Evolutionary conservation across 345 rosid species (phyloP).

Genomic region (Lumnitzera racemosa): DNA sequence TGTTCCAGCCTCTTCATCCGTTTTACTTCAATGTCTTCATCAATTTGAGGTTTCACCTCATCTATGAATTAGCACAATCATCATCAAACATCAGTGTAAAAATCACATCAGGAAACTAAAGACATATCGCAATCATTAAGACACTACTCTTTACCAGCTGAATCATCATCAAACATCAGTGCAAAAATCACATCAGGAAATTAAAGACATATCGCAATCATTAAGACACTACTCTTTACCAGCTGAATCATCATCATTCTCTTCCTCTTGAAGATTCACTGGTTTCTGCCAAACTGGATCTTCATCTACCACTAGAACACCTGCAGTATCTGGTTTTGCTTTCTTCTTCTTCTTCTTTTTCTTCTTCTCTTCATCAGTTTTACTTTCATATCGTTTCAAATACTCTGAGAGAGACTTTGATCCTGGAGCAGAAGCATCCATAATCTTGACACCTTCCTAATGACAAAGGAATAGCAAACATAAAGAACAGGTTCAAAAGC

Average conservation of each 20-base stretch:
- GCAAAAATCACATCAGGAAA: neutral
- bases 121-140: too few species aligned
- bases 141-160: slow-evolving; percentile 40
- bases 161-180: slow-evolving; percentile 51
- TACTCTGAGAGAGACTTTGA: slow-evolving; percentile 59
- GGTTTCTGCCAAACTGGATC: slow-evolving; percentile 95
- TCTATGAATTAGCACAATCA: slow-evolving; percentile 20
- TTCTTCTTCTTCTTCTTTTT: slow-evolving; percentile 59
- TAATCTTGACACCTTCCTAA: slow-evolving; percentile 13
- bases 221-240: slow-evolving; percentile 27
- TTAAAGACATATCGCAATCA: too few species aligned
- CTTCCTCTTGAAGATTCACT: slow-evolving; percentile 48
- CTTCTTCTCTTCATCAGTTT: slow-evolving; percentile 36
- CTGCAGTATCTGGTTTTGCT: slow-evolving; percentile 27
- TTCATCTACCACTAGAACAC: slow-evolving; percentile 73
- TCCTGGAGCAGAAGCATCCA: slow-evolving; percentile 33
- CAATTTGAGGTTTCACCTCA: slow-evolving; percentile 63
- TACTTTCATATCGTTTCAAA: slow-evolving; percentile 59
- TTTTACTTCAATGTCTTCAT: slow-evolving; percentile 88
- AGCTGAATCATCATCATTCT: slow-evolving; percentile 53
- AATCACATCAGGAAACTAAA: neutral
- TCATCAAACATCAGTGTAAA: neutral
- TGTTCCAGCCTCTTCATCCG: slow-evolving; percentile 75
- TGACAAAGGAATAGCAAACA: neutral
- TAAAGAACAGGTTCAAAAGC: too few species aligned